Base-by-base conservation (phyloP, 768 basidiomycete species). In the Asterophora lycoperdoides region DNA sequence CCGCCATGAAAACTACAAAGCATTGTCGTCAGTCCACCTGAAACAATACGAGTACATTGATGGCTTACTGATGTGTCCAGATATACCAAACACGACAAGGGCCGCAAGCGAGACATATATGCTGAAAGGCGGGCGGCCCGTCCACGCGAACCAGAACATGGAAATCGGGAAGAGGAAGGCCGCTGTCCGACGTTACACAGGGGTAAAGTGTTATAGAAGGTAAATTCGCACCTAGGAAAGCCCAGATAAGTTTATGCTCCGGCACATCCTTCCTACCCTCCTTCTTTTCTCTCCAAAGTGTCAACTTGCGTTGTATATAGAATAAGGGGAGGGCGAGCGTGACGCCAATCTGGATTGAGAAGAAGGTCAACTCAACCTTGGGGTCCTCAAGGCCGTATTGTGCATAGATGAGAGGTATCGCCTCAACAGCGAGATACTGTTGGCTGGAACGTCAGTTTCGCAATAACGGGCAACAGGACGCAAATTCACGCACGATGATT, bases 101-200 rank as follows among this genome's bases (percentile, higher is more conserved):
- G 56, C 59, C 9, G 49, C 54, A 23, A 60, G 54, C 8, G 59
- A 60, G 2, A 30, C 48, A 46, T 60, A 60, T 17, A 60, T 55
- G 30, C 34, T 60, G 41, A 54, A 46, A 13, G 56, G 49, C 11
- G 59, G 56, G 30, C 35, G 32, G 19, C 52, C 37, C 18, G 59
- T 57, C 59, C 59, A 60, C 18, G 59, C 59, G 42, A 60, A 57
- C 59, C 59, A 60, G 38, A 53, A 60, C 59, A 60, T 52, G 20
- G 59, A 60, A 26, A 60, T 44, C 0, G 59, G 59, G 23, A 60
- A 60, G 3, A 60, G n/a, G 15, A 57, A 17, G 1, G 59, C 59
- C 7, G 59, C 59, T 60, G 28, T 19, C 41, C 2, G 9, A 6
- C 37, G 32, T 15, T 15, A 15, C 14, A 10, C n/a, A 43, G 18